These are phyloP conservation scores for Xylaria sp. DNA, from an alignment of 2,329 filamentous ascomycete species.

Conservation along the genomic window DNA sequence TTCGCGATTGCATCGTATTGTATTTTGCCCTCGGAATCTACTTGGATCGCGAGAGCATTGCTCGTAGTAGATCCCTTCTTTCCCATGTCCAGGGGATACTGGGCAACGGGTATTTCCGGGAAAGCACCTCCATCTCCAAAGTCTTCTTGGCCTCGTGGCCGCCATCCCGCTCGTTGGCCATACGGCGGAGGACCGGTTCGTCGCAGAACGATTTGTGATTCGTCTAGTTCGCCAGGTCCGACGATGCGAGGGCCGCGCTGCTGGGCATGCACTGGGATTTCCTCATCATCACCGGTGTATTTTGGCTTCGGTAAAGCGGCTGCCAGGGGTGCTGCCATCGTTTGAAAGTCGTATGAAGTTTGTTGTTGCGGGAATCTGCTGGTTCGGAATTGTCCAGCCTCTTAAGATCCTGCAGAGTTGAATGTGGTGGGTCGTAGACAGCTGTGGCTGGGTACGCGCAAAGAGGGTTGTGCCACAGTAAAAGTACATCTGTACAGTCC, in stretches of 20 bases:
- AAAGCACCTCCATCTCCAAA: constrained; percentile 97
- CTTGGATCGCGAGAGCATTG: constrained; percentile 90
- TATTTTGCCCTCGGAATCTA: constrained; percentile 88
- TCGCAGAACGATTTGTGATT: constrained; percentile 80
- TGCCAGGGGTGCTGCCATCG: constrained; percentile 73
- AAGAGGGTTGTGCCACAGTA: neutral
- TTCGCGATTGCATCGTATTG: constrained; percentile 95
- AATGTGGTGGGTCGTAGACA: constrained; percentile 14
- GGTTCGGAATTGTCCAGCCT: constrained; percentile 7
- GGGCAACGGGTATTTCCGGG: constrained; percentile 88
- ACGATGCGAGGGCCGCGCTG: constrained; percentile 83
- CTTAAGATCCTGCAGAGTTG: constrained; percentile 21
- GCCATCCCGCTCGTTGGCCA: constrained; percentile 85
- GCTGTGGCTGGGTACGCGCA: constrained; percentile 16
- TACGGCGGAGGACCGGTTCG: constrained; percentile 85
- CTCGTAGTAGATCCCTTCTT: constrained; percentile 72
- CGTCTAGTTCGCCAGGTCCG: constrained; percentile 76
- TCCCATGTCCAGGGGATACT: constrained; percentile 96
- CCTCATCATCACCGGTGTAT: constrained; percentile 88
- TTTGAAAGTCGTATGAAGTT: constrained; percentile 18
- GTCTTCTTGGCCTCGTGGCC: constrained; percentile 84
- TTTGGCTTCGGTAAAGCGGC: constrained; percentile 85
- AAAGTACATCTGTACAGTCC: neutral
- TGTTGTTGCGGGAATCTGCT: constrained; percentile 8
- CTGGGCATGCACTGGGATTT: constrained; percentile 70